Evolutionary conservation across 2,329 filamentous ascomycete genomes (phyloP), one percentile per base, ranked within the genome.

Genomic region (Phyllachora maydis): DNA sequence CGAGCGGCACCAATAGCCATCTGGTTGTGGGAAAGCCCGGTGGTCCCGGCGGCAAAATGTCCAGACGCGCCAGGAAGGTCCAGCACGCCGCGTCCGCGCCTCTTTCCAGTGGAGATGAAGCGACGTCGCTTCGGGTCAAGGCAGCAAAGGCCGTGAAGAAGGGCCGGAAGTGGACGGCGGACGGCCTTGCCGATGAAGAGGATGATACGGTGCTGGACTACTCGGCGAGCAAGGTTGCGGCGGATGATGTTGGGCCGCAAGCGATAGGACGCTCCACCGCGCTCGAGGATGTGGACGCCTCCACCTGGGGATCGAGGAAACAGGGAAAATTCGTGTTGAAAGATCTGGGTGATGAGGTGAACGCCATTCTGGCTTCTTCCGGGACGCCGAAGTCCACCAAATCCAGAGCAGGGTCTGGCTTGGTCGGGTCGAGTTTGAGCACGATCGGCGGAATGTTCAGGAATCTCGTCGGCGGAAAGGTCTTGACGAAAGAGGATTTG

Each of bases 391-490:
- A 49, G 4, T 46, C 53, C 2, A 46, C 47, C 1, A 42, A 47
- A 2, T 39, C 32, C 25, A n/a, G n/a, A n/a, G 33, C 49, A n/a
- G 59, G 62, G 23, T 53, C 56, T 10, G 75, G 79, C 1, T 52
- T 93, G 9, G 65, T 93, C 8, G 76, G 75, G 14, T 71, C 79
- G 4, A 69, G 82, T 26, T 59, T 92, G 27, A 81, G 68, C 41
- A 77, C 78, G 9, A 76, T 95, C 32, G 72, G 78, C 25, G 78
- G 81, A 11, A 65, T 95, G 27, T 92, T 98, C 56, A 70, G 81
- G 34, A 95, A 93, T 42, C 75, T 98, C 18, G 75, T 98, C 1
- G 88, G 88, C 26, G 88, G 90, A 32, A 93, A 93, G 56, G 79
- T 74, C 1, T 53, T 98, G 39, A 90, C 81, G 2, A 78, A 82